Base-by-base conservation (phyloP, 495 filamentous ascomycete species). In the Hypoxylon fragiforme region DNA sequence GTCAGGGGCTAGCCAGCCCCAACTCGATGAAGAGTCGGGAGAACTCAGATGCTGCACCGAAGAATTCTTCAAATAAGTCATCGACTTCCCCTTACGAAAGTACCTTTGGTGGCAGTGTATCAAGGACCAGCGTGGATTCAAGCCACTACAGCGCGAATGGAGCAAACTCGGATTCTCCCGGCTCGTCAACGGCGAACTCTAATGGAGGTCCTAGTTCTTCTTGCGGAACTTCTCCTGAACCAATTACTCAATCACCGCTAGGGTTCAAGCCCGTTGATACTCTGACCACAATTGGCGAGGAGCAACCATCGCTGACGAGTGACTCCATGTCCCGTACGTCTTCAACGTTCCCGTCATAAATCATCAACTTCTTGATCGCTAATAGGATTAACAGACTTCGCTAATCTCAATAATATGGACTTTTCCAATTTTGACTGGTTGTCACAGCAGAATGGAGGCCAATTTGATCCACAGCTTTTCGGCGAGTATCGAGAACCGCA, bases 401-500 rank as follows among this genome's bases (percentile, higher is more conserved):
- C 67, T 31, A 67, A 71, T 49, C 49, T 70, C 31, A 45, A 34
- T 64, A 62, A 65, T 36, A 60, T 75, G 32, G 73, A 76, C 39
- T 64, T 72, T 49, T 70, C 65, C 54, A 68, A 65, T 53, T 75
- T 96, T 40, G 88, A 91, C 61, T 92, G 87, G 82, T 68, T 96
- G 51, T 83, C 88, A 7, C 83, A 88, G 62, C 89, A 96, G 67
- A 94, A 91, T 65, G 84, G 86, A 34, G 90, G 90, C 44, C 84
- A 90, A 57, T 97, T 97, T 59, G 90, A 97, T 57, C 94, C 94
- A 1, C 81, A 90, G 24, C 79, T 97, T 1, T 99, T 97, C 69
- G 88, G 87, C 43, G 91, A 92, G 58, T 97, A 96, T 72, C 85
- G 94, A 31, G 95, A 99, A 62, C 86, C 88, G 4, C 89, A 96